Evolutionary conservation across 169 alveolate species (phyloP).

Genomic region (Plasmodium billcollinsi): DNA sequence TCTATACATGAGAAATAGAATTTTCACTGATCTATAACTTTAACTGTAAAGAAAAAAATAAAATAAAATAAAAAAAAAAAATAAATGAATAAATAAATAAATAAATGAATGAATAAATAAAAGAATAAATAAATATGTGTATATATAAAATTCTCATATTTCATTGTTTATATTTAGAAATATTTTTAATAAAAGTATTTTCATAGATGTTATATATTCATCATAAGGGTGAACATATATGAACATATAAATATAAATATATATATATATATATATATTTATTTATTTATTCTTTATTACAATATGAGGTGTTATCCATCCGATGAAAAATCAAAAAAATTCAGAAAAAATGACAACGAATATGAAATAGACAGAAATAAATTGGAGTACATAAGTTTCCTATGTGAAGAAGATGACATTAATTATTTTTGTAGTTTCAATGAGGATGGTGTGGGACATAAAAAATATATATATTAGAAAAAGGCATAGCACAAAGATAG

Average conservation of each 20-base stretch:
- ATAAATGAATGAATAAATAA: too few species aligned
- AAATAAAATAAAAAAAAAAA: too few species aligned
- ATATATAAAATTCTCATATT: too few species aligned
- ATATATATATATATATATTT: neutral
- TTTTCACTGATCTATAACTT: too few species aligned
- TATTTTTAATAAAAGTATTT: too few species aligned
- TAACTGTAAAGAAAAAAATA: too few species aligned
- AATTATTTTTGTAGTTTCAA: conserved; percentile 39
- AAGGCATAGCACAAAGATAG: neutral
- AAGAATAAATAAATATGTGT: too few species aligned
- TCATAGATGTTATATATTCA: too few species aligned
- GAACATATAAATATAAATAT: neutral
- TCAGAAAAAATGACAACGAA: neutral
- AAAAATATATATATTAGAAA: neutral
- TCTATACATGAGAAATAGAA: too few species aligned
- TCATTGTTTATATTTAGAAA: too few species aligned
- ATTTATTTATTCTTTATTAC: neutral
- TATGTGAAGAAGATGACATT: conserved; percentile 73
- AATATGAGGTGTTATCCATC: neutral
- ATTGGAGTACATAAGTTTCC: conserved; percentile 34
- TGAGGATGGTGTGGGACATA: conserved; percentile 1
- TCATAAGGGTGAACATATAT: neutral
- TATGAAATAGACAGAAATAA: conserved; percentile 11
- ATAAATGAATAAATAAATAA: too few species aligned
- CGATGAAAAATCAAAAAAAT: neutral